These are phyloP conservation scores for Vaccinium macrocarpon DNA, from an alignment of 148 eudicot species.

Conservation along the genomic window DNA sequence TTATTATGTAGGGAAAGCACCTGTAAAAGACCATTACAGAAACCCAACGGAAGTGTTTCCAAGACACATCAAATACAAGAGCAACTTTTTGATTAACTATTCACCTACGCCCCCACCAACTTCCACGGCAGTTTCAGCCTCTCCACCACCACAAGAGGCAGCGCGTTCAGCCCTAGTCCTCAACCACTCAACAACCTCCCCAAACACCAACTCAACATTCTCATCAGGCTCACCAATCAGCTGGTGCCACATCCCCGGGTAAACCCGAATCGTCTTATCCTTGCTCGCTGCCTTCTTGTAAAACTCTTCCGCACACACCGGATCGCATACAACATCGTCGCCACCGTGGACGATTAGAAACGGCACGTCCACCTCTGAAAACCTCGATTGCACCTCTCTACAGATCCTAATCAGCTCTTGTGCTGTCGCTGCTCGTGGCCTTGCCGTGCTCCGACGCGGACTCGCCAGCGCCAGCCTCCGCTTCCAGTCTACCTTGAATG, in stretches of 20 bases:
- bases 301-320: slow-evolving; percentile 74
- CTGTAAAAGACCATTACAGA: too few relatives aligned
- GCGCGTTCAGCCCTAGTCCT: slow-evolving; percentile 50
- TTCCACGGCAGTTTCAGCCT: not conserved
- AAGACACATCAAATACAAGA: not conserved
- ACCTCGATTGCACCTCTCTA: slow-evolving; percentile 62
- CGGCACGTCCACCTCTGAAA: slow-evolving; percentile 61
- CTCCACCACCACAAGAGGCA: not conserved
- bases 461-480: slow-evolving; percentile 72
- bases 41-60: not conserved
- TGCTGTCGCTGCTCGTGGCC: slow-evolving; percentile 91
- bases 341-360: slow-evolving; percentile 78
- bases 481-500: slow-evolving; percentile 95
- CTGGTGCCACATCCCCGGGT: slow-evolving; percentile 97
- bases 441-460: slow-evolving; percentile 57
- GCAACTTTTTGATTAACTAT: not conserved
- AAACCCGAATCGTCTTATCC: slow-evolving; percentile 77
- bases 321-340: slow-evolving; percentile 79
- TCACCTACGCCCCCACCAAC: not conserved
- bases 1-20: too few relatives aligned
- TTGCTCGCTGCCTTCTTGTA: slow-evolving; percentile 58
- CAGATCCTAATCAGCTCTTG: slow-evolving; percentile 74
- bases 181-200: slow-evolving; percentile 80
- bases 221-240: slow-evolving; percentile 75
- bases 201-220: slow-evolving; percentile 73